These are phyloP conservation scores for Pleurotus ostreatus DNA, from an alignment of 768 basidiomycete genomes.

Conservation along the genomic window DNA sequence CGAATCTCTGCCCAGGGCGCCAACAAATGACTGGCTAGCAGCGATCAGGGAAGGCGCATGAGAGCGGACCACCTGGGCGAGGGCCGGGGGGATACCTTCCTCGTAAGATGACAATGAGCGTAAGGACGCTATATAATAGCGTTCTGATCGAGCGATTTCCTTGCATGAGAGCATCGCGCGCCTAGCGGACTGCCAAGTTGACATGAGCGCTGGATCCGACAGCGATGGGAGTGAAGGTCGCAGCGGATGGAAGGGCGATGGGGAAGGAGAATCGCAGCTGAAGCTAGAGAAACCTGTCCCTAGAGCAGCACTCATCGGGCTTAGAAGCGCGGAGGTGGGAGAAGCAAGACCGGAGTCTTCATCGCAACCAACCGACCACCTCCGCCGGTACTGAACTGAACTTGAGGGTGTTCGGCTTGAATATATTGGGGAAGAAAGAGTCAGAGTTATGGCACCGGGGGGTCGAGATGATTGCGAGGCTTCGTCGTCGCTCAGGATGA, in stretches of 20 bases:
- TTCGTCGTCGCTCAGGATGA: constrained; percentile 3
- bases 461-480: neutral
- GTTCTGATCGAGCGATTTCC: constrained; percentile 40
- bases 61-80: constrained; percentile 48
- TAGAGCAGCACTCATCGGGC: neutral
- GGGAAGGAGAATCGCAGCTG: constrained; percentile 1
- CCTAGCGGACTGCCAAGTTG: constrained; percentile 33
- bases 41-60: constrained; percentile 48
- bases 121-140: constrained; percentile 35
- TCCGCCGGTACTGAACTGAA: neutral
- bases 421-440: neutral
- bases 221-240: constrained; percentile 7
- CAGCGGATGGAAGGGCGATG: constrained; percentile 3
- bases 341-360: neutral
- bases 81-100: constrained; percentile 19
- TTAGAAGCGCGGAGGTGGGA: constrained; percentile 3
- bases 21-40: constrained; percentile 48
- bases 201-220: constrained; percentile 9
- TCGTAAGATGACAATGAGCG: constrained; percentile 8
- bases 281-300: neutral
- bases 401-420: neutral
- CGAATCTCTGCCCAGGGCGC: constrained; percentile 49
- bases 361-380: constrained; percentile 4
- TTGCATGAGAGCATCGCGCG: constrained; percentile 34
- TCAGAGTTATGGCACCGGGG: constrained; percentile 2